phyloP scores from a whole-genome alignment of 345 rosid species.

The Alliaria petiolata region DNA sequence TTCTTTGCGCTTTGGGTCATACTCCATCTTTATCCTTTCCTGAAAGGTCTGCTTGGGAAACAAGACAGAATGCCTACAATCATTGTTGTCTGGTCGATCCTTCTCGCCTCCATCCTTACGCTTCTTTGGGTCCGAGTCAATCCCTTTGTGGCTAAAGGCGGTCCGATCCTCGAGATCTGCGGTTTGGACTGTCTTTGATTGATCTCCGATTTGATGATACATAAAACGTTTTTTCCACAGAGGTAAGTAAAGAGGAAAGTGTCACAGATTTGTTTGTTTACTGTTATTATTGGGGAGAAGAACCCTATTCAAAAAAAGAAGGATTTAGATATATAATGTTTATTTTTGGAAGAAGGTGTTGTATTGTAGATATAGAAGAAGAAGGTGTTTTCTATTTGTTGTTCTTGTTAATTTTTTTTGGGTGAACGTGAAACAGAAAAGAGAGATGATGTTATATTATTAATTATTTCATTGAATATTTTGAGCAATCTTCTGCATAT shows the following conservation, averaged over 20 bases:
- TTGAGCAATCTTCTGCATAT: background rate
- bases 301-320: background rate
- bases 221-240: slow-evolving; percentile 9
- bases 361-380: slow-evolving; percentile 25
- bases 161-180: slow-evolving; percentile 57
- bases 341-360: slow-evolving; percentile 15
- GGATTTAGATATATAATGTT: slow-evolving; percentile 10
- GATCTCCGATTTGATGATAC: background rate
- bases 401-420: background rate
- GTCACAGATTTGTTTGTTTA: slow-evolving; percentile 10
- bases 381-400: background rate
- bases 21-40: slow-evolving; percentile 64
- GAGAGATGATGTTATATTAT: background rate
- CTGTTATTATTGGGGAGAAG: background rate
- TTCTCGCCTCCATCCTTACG: slow-evolving; percentile 66
- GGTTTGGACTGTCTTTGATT: slow-evolving; percentile 57
- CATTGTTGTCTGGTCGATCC: slow-evolving; percentile 66
- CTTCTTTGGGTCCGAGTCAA: slow-evolving; percentile 62
- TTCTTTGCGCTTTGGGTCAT: slow-evolving; percentile 76
- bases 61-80: slow-evolving; percentile 61
- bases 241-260: slow-evolving; percentile 21
- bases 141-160: slow-evolving; percentile 53
- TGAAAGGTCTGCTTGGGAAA: slow-evolving; percentile 56
- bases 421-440: background rate
- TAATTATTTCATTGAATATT: slow-evolving; percentile 8